Evolutionary conservation across 192 early-diverging fungal species (phyloP), one percentile per base, ranked within the genome.

Genomic region (Dissophora ornata): DNA sequence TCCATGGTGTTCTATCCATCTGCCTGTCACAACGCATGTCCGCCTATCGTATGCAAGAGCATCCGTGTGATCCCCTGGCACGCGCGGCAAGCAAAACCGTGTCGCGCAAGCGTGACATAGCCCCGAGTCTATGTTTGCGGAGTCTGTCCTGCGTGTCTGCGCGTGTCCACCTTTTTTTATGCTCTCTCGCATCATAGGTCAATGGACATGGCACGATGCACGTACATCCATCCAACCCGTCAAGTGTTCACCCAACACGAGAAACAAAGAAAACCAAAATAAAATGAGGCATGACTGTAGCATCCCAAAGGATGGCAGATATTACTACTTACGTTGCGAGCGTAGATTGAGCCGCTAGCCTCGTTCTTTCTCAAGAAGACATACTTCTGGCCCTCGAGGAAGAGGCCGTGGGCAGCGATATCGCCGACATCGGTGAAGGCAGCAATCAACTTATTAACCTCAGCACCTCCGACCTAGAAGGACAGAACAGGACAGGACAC

Each of bases 331-430:
- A 90, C 91, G 84, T 89, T 78, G 82, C 93, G 96, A 69, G 88
- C 94, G 57, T 93, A 93, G 68, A 96, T 90, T 54, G 36, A 38
- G 13, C 73, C 81, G 19, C 85, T 81, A 30, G 89, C 89, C 58
- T 86, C 85, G 36, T 87, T 88, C 22, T 29, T 36, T 48, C 82
- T 79, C 41, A 91, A 80, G 45, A 88, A 82, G 57, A 98, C 81
- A 78, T 90, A 95, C 88, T 96, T 96, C 30, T 65, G 71, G 71
- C 87, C 88, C 32, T 70, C 83, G 25, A 92, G 26, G 67, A 77
- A 81, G 60, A 96, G 79, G 59, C 96, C 96, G 57, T 67, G 82
- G 26, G 86, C 88, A 16, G 80, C 80, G 41, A 93, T 74, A 4
- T 57, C 81, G 18, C 57, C 57, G 28, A 84, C 30, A 78, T 92